Percentiles rank a stretch among this genome's conserved stretches.
phyloP scores from a whole-genome alignment of 768 basidiomycete species.

The Suillus brevipes region DNA sequence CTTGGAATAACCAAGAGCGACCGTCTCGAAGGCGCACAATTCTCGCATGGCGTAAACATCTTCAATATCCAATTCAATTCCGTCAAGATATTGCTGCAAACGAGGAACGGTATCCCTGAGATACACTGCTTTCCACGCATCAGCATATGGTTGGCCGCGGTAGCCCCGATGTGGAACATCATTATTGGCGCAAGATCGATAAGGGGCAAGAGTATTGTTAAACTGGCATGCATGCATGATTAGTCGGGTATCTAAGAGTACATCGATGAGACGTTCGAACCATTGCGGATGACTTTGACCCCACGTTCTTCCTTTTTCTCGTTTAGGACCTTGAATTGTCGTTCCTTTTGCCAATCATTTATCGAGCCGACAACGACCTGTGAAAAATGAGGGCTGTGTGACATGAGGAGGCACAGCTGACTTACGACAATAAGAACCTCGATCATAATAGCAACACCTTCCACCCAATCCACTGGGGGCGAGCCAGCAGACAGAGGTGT shows the following conservation, averaged over 20 bases:
- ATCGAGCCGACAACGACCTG: slow-evolving; percentile 90
- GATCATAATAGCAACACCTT: too few species aligned
- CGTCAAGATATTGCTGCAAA: slow-evolving; percentile 53
- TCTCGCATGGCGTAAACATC: slow-evolving; percentile 76
- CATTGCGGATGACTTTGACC: slow-evolving; percentile 79
- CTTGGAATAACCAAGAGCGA: slow-evolving; percentile 81
- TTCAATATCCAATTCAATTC: slow-evolving; percentile 57
- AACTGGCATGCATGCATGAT: slow-evolving; percentile 27
- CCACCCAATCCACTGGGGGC: too few species aligned
- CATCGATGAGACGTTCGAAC: slow-evolving; percentile 71
- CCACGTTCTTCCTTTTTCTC: slow-evolving; percentile 94
- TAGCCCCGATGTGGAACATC: slow-evolving; percentile 41
- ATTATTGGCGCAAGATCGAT: slow-evolving; percentile 59
- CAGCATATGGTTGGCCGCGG: slow-evolving; percentile 52
- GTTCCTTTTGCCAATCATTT: slow-evolving; percentile 99
- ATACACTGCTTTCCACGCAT: slow-evolving; percentile 68
- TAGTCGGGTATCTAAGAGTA: slow-evolving; percentile 6
- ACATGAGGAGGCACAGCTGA: too few species aligned
- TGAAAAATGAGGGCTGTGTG: too few species aligned
- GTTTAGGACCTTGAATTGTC: slow-evolving; percentile 90
- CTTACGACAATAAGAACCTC: too few species aligned
- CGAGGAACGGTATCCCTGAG: slow-evolving; percentile 61
- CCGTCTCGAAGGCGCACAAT: slow-evolving; percentile 85
- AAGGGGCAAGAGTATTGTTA: slow-evolving; percentile 49
- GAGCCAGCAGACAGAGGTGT: too few species aligned